Conservation (phyloP, 805 yeast genomes). For the Isabelozyma rhagii region DNA sequence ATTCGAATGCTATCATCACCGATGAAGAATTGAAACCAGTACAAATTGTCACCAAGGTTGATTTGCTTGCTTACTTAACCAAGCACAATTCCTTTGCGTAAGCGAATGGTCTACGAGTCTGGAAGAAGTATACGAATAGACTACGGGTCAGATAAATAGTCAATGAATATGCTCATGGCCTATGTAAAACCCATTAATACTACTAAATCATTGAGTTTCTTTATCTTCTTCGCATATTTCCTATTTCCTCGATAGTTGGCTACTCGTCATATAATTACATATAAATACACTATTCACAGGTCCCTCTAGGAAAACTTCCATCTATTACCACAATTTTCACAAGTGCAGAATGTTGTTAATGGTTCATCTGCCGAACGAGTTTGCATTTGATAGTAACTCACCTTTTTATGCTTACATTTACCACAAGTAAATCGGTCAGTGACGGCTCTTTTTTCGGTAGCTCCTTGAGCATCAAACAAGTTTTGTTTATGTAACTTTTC, state of each 20-base stretch:
- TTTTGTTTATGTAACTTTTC: slow-evolving; percentile 85
- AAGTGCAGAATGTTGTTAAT: slow-evolving; percentile 94
- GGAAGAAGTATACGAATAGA: too few relatives aligned
- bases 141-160: too few relatives aligned
- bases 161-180: too few relatives aligned
- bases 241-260: too few relatives aligned
- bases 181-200: too few relatives aligned
- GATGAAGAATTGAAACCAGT: slow-evolving; percentile 67
- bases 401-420: slow-evolving; percentile 95
- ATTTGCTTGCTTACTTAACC: slow-evolving; percentile 57
- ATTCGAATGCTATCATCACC: slow-evolving; percentile 80
- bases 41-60: slow-evolving; percentile 86
- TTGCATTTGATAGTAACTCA: slow-evolving; percentile 95
- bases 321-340: slow-evolving; percentile 95
- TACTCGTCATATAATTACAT: background rate
- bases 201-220: too few relatives aligned
- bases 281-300: background rate
- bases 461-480: slow-evolving; percentile 95
- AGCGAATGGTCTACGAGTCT: background rate
- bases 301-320: slow-evolving; percentile 82
- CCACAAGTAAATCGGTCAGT: slow-evolving; percentile 98
- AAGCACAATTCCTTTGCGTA: slow-evolving; percentile 17
- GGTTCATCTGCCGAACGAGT: slow-evolving; percentile 99
- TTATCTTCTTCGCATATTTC: too few relatives aligned
- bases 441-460: slow-evolving; percentile 90